Conservation (phyloP, 1,284 basidiomycete genomes). For the Austroboletus olivaceoglutinosus region DNA sequence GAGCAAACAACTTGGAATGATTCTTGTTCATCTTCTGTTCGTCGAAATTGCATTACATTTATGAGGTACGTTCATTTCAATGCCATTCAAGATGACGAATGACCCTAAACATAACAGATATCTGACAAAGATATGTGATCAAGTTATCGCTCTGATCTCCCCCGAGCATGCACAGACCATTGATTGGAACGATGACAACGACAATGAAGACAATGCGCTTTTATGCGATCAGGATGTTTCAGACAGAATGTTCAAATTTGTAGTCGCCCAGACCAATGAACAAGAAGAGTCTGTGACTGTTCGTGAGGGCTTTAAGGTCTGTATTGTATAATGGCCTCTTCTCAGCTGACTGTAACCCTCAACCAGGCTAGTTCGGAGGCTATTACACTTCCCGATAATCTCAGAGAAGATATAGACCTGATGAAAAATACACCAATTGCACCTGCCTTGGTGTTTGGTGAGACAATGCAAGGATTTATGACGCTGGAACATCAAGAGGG, state of each 20-base stretch:
- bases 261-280: constrained; percentile 57
- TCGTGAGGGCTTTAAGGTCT: constrained; percentile 44
- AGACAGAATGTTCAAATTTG: constrained; percentile 52
- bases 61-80: constrained; percentile 46
- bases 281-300: constrained; percentile 51
- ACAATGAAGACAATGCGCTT: constrained; percentile 34
- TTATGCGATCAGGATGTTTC: constrained; percentile 37
- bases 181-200: constrained; percentile 41
- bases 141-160: constrained; percentile 48
- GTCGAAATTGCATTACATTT: constrained; percentile 56
- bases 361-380: constrained; percentile 14
- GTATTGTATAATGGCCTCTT: background rate
- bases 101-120: too few relatives aligned
- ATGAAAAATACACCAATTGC: too few relatives aligned
- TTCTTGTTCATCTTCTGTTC: constrained; percentile 41
- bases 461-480: too few relatives aligned
- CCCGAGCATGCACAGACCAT: constrained; percentile 42
- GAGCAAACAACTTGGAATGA: constrained; percentile 61
- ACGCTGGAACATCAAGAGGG: too few relatives aligned
- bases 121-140: constrained; percentile 55
- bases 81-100: background rate
- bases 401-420: too few relatives aligned
- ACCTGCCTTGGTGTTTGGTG: too few relatives aligned
- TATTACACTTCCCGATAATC: constrained; percentile 17
- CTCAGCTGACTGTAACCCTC: too few relatives aligned